Conservation (phyloP, 768 basidiomycete genomes). For the Termitomyces sp. region DNA sequence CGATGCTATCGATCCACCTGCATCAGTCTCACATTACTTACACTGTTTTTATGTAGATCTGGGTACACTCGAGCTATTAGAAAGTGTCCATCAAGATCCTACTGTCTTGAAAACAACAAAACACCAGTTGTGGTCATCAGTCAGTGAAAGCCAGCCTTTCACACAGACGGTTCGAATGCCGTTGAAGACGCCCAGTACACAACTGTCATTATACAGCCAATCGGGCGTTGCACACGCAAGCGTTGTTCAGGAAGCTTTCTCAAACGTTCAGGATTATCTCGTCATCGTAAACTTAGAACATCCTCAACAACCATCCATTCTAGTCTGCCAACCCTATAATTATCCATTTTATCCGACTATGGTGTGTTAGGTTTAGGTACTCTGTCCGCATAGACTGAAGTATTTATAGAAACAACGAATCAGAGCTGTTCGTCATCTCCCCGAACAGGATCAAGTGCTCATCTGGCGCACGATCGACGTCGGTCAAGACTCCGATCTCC, state of each 20-base stretch:
- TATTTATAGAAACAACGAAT: constrained; percentile 38
- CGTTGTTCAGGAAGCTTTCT: background rate
- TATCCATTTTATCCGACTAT: no score
- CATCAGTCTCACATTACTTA: constrained; percentile 40
- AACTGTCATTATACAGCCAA: background rate
- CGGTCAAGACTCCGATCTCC: background rate
- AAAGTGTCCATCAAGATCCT: constrained; percentile 6
- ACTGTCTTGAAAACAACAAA: background rate
- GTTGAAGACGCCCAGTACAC: background rate
- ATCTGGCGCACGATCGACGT: constrained; percentile 30
- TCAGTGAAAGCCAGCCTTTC: background rate
- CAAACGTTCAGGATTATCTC: background rate
- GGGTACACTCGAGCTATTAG: constrained; percentile 35
- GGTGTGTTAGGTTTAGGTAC: background rate
- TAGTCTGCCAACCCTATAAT: background rate
- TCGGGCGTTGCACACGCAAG: background rate
- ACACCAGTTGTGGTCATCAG: background rate
- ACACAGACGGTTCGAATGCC: background rate
- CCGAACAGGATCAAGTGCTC: constrained; percentile 47
- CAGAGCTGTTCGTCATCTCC: constrained; percentile 45
- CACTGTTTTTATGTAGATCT: constrained; percentile 35
- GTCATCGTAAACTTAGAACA: background rate
- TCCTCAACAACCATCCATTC: background rate
- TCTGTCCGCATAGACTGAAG: background rate
- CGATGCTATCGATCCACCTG: constrained; percentile 35